Conservation (phyloP, 1,139 yeast genomes). For the Sugiyamaella castrensis region DNA sequence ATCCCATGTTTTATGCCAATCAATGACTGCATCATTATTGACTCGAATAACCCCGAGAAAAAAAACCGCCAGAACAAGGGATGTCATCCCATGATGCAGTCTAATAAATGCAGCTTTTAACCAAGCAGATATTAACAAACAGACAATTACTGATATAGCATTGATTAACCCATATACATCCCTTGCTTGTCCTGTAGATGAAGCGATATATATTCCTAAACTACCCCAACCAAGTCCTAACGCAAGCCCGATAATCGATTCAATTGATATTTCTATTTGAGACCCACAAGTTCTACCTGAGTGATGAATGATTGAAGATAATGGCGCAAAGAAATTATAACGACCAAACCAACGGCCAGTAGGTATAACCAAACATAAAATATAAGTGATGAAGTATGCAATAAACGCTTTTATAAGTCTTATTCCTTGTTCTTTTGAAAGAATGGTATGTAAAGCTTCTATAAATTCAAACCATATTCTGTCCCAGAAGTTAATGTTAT, state of each 20-base stretch:
- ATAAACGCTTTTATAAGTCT: slow-evolving; percentile 37
- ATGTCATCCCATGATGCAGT: slow-evolving; percentile 39
- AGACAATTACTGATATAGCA: slow-evolving; percentile 43
- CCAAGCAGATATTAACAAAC: slow-evolving; percentile 43
- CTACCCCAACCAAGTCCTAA: slow-evolving; percentile 49
- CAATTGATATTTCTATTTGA: slow-evolving; percentile 46
- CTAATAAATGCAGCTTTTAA: slow-evolving; percentile 43
- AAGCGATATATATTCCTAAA: slow-evolving; percentile 43
- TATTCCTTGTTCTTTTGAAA: neutral
- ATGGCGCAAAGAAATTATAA: slow-evolving; percentile 40
- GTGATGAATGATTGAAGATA: slow-evolving; percentile 46
- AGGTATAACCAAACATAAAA: slow-evolving; percentile 42
- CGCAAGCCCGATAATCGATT: slow-evolving; percentile 46
- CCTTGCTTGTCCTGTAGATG: slow-evolving; percentile 41
- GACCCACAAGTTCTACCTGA: slow-evolving; percentile 49
- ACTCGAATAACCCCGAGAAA: slow-evolving; percentile 33
- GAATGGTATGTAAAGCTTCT: neutral
- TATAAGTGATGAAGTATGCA: slow-evolving; percentile 42
- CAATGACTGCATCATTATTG: slow-evolving; percentile 10
- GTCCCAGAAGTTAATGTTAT: too few relatives aligned
- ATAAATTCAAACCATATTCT: neutral
- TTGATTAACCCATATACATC: slow-evolving; percentile 48
- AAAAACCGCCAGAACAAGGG: slow-evolving; percentile 42
- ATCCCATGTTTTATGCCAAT: slow-evolving; percentile 44
- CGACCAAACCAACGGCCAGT: slow-evolving; percentile 45